Conservation (phyloP, 2,329 filamentous ascomycete genomes). For the Penicillium concentricum region DNA sequence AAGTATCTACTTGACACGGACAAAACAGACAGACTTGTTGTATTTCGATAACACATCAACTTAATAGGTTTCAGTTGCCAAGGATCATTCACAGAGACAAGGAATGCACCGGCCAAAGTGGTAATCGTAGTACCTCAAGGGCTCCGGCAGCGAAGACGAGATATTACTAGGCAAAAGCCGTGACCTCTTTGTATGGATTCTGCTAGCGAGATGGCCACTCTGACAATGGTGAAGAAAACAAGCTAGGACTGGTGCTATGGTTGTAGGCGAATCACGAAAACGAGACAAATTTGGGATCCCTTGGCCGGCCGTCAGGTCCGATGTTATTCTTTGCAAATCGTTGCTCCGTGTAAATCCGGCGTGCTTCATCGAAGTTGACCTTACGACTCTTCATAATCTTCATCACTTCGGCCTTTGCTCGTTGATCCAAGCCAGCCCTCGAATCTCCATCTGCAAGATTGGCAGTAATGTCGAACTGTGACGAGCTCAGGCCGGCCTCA, state of each 20-base stretch:
- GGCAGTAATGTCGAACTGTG: conserved; percentile 75
- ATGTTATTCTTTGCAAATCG: conserved; percentile 86
- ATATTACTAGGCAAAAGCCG: background rate
- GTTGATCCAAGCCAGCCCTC: conserved; percentile 76
- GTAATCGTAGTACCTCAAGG: background rate
- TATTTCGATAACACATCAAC: background rate
- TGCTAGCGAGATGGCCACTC: background rate
- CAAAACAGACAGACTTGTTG: background rate
- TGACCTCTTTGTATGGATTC: background rate
- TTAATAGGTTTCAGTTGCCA: background rate
- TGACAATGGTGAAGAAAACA: background rate
- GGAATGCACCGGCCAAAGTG: background rate
- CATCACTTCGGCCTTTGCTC: conserved; percentile 77
- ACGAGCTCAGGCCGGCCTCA: conserved; percentile 80
- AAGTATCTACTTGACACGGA: background rate
- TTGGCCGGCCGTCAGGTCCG: conserved; percentile 78
- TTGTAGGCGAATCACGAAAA: conserved; percentile 60
- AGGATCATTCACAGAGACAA: background rate
- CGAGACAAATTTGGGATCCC: conserved; percentile 93
- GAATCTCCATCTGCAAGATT: conserved; percentile 80
- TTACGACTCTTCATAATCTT: conserved; percentile 84
- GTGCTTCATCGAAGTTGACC: conserved; percentile 86
- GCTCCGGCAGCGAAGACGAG: background rate
- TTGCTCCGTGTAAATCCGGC: conserved; percentile 80
- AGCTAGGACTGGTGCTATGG: background rate